Conservation (phyloP, 805 yeast species). For the Millerozyma miso region DNA sequence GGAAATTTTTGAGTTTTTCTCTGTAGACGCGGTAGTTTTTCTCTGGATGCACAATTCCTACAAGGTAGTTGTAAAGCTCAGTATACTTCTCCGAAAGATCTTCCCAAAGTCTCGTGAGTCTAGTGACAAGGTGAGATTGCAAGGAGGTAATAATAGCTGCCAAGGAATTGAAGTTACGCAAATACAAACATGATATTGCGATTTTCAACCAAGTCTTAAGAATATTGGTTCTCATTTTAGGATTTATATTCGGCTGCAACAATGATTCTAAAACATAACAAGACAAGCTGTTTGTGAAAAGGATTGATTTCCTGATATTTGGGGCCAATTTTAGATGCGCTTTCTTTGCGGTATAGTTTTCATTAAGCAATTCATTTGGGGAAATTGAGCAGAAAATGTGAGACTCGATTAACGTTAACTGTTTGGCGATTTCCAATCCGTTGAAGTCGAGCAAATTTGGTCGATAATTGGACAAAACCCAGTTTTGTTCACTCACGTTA, state of each 20-base stretch:
- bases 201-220: slow-evolving; percentile 70
- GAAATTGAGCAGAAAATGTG: slow-evolving; percentile 58
- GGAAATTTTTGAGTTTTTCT: slow-evolving; percentile 52
- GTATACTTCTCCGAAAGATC: slow-evolving; percentile 54
- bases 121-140: slow-evolving; percentile 66
- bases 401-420: slow-evolving; percentile 68
- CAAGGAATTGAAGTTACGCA: slow-evolving; percentile 72
- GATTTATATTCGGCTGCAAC: slow-evolving; percentile 46
- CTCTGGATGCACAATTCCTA: slow-evolving; percentile 69
- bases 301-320: slow-evolving; percentile 55
- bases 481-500: slow-evolving; percentile 47
- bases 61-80: slow-evolving; percentile 59
- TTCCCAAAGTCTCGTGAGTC: slow-evolving; percentile 59
- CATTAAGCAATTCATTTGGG: slow-evolving; percentile 63
- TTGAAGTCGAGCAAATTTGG: slow-evolving; percentile 54
- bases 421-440: slow-evolving; percentile 73
- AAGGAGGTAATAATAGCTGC: slow-evolving; percentile 76
- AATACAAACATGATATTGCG: slow-evolving; percentile 65
- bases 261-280: slow-evolving; percentile 70
- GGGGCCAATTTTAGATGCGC: slow-evolving; percentile 58
- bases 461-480: slow-evolving; percentile 54
- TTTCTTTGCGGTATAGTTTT: slow-evolving; percentile 57
- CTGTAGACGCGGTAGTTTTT: slow-evolving; percentile 71
- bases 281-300: slow-evolving; percentile 68
- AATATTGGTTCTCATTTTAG: slow-evolving; percentile 49